Percentiles rank a stretch among this genome's conserved stretches.
These are phyloP conservation scores for Hapsidospora chrysogenum DNA, from an alignment of 495 filamentous ascomycete genomes.

Conservation along the genomic window DNA sequence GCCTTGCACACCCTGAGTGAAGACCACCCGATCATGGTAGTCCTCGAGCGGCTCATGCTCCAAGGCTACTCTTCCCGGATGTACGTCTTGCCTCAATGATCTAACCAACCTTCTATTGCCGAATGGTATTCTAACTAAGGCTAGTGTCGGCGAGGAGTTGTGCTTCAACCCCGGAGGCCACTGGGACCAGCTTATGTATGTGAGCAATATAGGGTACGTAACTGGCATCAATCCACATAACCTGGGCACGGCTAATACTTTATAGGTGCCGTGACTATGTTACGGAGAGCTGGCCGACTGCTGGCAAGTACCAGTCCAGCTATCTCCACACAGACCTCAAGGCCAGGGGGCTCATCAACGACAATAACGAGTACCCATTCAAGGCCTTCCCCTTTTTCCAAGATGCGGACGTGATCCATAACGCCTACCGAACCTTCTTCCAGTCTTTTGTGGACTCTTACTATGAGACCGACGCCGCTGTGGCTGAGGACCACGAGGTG, in stretches of 20 bases:
- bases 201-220: neutral
- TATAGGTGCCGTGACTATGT: neutral
- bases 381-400: conserved; percentile 19
- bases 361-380: conserved; percentile 10
- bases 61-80: conserved; percentile 3
- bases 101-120: neutral
- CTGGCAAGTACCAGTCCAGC: conserved; percentile 14
- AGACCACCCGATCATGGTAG: conserved; percentile 5
- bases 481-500: conserved; percentile 14
- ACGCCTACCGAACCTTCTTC: conserved; percentile 12
- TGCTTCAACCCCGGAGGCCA: neutral
- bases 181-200: neutral
- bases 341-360: conserved; percentile 14
- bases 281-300: conserved; percentile 1
- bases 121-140: neutral
- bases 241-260: neutral
- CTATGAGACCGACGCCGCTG: conserved; percentile 8
- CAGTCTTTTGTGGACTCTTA: conserved; percentile 15
- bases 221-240: neutral
- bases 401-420: conserved; percentile 12
- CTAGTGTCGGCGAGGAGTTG: neutral
- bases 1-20: conserved; percentile 17
- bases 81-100: conserved; percentile 1
- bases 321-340: conserved; percentile 16
- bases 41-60: neutral